A percentile compares a stretch with the other conserved stretches of the same genome.
These are phyloP conservation scores for Lophiostoma macrostomum DNA, from an alignment of 495 filamentous ascomycete species.

Conservation along the genomic window DNA sequence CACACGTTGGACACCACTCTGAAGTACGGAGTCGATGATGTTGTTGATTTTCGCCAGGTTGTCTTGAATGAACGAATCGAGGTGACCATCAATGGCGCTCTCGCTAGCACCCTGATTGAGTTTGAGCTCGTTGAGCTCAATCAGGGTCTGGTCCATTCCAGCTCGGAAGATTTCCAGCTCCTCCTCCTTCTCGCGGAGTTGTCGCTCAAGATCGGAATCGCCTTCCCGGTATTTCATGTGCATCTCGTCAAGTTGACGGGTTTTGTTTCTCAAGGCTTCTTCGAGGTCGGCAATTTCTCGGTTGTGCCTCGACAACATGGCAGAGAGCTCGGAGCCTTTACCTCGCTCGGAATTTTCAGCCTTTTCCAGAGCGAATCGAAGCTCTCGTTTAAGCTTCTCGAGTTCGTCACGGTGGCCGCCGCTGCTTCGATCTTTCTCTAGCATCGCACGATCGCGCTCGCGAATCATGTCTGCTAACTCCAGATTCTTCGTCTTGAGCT, in stretches of 20 bases:
- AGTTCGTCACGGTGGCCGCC: constrained; percentile 89
- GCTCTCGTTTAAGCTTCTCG: constrained; percentile 94
- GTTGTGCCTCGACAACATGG: constrained; percentile 92
- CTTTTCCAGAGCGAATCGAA: constrained; percentile 86
- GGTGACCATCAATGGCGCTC: constrained; percentile 79
- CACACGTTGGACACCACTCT: constrained; percentile 88
- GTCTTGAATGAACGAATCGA: constrained; percentile 80
- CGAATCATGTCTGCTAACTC: constrained; percentile 98
- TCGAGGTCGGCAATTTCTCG: constrained; percentile 95
- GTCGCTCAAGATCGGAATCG: constrained; percentile 77
- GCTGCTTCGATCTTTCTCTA: constrained; percentile 80
- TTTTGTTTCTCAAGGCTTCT: constrained; percentile 86
- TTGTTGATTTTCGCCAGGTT: constrained; percentile 92
- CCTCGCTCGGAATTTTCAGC: constrained; percentile 88
- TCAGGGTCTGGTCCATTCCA: constrained; percentile 90
- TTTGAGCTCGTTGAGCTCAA: constrained; percentile 83
- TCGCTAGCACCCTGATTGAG: constrained; percentile 68
- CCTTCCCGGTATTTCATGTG: constrained; percentile 72
- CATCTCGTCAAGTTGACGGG: constrained; percentile 79
- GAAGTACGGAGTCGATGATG: constrained; percentile 94
- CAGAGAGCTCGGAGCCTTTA: constrained; percentile 90
- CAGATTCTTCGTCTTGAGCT: constrained; percentile 98
- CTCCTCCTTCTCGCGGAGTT: constrained; percentile 88
- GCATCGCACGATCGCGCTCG: constrained; percentile 89
- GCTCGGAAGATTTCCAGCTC: constrained; percentile 96